Evolutionary conservation across 495 filamentous ascomycete genomes (phyloP), one percentile per base, ranked within the genome.

Genomic region (Annulohypoxylon bovei): DNA sequence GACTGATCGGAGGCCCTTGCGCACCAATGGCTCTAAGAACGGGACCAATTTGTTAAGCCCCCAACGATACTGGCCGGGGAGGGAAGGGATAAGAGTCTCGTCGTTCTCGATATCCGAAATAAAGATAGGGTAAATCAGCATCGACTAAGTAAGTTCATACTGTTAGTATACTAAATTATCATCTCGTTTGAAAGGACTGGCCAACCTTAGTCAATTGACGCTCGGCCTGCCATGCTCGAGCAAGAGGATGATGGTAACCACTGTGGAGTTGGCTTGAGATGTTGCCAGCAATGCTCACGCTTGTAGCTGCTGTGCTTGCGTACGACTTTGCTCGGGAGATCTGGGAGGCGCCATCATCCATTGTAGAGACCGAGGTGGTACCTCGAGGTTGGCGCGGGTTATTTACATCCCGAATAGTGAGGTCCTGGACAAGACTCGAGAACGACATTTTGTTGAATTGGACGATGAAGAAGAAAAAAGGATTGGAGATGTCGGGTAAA

Each of bases 51-150:
- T 93, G 80, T 97, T 97, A 75, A 98, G 71, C 49, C 96, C 94
- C 58, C 92, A 89, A 60, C 95, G 93, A 79, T 89, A 81, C 81
- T 98, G 95, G 73, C 91, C 90, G 9, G 95, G 95, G 2, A 99
- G 86, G 39, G 93, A 97, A 40, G 94, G 89, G 50, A 99, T 95
- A 8, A 92, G 86, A 3, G 89, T 92, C 80, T 97, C 93, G 82
- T 98, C 95, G 73, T 99, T 92, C 14, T 93, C 90, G 60, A 92
- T 88, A 80, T 98, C 95, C 63, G 95, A 95, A 70, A 99, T 91
- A 82, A 99, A 99, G 44, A 99, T 86, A 2, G 95, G 95, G 79
- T 96, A 97, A 56, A 99, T 97, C 71, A 99, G 88, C 95, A 98
- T 98, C 32, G 94, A 94, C 95, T 97, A 70, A 3, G 32, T 97